These are phyloP conservation scores for Pichia gijzeniarum DNA, from an alignment of 805 yeast species.

Conservation along the genomic window DNA sequence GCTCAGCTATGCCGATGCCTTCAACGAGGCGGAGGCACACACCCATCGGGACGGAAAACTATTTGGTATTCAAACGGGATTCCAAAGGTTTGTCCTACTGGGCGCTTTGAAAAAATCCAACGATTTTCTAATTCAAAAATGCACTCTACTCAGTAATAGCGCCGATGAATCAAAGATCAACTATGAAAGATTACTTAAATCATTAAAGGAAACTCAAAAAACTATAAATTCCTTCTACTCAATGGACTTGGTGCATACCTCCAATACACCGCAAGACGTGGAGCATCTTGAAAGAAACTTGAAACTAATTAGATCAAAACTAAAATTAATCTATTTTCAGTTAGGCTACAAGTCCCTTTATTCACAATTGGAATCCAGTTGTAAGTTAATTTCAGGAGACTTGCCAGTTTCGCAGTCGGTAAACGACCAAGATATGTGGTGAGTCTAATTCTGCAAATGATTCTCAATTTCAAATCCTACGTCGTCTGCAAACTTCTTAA, in stretches of 20 bases:
- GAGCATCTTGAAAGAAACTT: slow-evolving; percentile 22
- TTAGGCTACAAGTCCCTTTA: slow-evolving; percentile 22
- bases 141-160: no score
- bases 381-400: slow-evolving; percentile 21
- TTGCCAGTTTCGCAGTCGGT: slow-evolving; percentile 20
- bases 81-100: slow-evolving; percentile 58
- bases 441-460: slow-evolving; percentile 36
- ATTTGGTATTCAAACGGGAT: slow-evolving; percentile 75
- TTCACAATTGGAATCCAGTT: slow-evolving; percentile 17
- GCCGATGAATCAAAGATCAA: neutral
- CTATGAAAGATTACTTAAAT: slow-evolving; percentile 6
- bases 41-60: slow-evolving; percentile 76
- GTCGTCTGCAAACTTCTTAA: slow-evolving; percentile 54
- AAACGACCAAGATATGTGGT: slow-evolving; percentile 28
- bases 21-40: slow-evolving; percentile 47
- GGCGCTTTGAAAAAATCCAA: slow-evolving; percentile 60
- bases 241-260: slow-evolving; percentile 14
- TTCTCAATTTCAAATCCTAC: slow-evolving; percentile 60
- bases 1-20: slow-evolving; percentile 71
- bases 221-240: slow-evolving; percentile 20
- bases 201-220: slow-evolving; percentile 14
- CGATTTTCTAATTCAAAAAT: slow-evolving; percentile 18
- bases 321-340: slow-evolving; percentile 22
- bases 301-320: slow-evolving; percentile 24
- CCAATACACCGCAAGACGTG: slow-evolving; percentile 27